Conservation (phyloP, 1,284 basidiomycete genomes). For the Sporisorium graminicola region DNA sequence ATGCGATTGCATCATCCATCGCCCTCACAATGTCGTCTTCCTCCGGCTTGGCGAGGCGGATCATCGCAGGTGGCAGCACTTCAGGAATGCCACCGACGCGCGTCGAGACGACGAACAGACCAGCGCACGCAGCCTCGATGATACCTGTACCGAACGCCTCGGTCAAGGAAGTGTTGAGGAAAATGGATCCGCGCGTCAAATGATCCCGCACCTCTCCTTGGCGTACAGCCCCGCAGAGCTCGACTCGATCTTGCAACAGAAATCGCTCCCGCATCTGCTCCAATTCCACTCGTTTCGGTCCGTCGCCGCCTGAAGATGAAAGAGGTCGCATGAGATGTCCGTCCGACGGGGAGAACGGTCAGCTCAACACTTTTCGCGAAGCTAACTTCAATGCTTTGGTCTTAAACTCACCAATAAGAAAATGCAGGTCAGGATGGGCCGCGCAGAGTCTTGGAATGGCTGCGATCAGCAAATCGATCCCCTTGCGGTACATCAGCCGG, state of each 20-base stretch:
- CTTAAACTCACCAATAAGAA: slow-evolving; percentile 80
- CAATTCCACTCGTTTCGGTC: slow-evolving; percentile 93
- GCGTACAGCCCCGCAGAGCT: slow-evolving; percentile 84
- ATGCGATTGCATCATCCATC: slow-evolving; percentile 81
- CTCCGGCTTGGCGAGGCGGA: slow-evolving; percentile 90
- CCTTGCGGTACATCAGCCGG: slow-evolving; percentile 95
- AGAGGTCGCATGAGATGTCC: neutral
- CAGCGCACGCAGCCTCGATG: slow-evolving; percentile 93
- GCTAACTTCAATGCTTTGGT: too few species aligned
- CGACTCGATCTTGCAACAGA: slow-evolving; percentile 88
- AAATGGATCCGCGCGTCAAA: slow-evolving; percentile 85
- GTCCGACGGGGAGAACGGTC: neutral
- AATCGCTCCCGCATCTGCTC: slow-evolving; percentile 95
- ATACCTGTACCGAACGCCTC: slow-evolving; percentile 97
- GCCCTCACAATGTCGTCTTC: slow-evolving; percentile 87
- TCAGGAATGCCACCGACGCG: slow-evolving; percentile 96
- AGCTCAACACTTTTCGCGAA: neutral
- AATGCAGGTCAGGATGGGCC: slow-evolving; percentile 84
- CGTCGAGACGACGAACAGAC: slow-evolving; percentile 93
- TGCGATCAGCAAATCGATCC: slow-evolving; percentile 92
- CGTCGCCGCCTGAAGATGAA: slow-evolving; percentile 77
- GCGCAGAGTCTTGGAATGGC: slow-evolving; percentile 90
- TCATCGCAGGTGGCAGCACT: slow-evolving; percentile 91
- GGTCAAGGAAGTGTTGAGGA: slow-evolving; percentile 93
- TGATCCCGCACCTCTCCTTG: slow-evolving; percentile 87